Percentiles rank a stretch among this genome's conserved stretches.
Conservation (phyloP, 2,329 filamentous ascomycete species). For the Scedosporium apiospermum region DNA sequence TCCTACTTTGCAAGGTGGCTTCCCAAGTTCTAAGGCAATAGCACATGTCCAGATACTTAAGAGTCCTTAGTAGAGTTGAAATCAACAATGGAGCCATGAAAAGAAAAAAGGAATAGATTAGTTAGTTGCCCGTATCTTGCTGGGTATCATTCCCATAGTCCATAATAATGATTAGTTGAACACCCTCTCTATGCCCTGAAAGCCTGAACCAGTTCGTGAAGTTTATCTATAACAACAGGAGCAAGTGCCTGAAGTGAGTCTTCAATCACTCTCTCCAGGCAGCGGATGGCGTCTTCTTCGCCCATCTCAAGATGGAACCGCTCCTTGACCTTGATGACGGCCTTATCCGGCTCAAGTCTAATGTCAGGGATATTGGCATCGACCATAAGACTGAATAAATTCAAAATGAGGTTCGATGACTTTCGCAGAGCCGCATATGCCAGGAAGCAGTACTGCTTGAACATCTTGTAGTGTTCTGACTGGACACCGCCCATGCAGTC, state of each 20-base stretch:
- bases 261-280: slow-evolving; percentile 83
- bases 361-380: slow-evolving; percentile 97
- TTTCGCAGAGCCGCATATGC: slow-evolving; percentile 88
- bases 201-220: slow-evolving; percentile 89
- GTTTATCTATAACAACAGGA: slow-evolving; percentile 85
- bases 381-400: slow-evolving; percentile 93
- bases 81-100: background rate
- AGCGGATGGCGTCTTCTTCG: slow-evolving; percentile 83
- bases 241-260: slow-evolving; percentile 85
- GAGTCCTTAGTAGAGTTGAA: background rate
- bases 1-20: background rate
- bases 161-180: background rate
- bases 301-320: slow-evolving; percentile 83
- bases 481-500: slow-evolving; percentile 89
- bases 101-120: background rate
- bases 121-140: background rate
- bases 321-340: slow-evolving; percentile 89
- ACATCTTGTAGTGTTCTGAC: slow-evolving; percentile 74
- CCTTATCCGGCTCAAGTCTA: slow-evolving; percentile 82
- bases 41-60: background rate
- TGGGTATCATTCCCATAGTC: background rate
- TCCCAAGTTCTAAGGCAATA: background rate
- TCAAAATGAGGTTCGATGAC: slow-evolving; percentile 81
- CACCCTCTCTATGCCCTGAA: slow-evolving; percentile 56
- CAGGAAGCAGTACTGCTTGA: slow-evolving; percentile 93